phyloP scores from a whole-genome alignment of 2,329 filamentous ascomycete genomes.

The Trichoderma oligosporum region DNA sequence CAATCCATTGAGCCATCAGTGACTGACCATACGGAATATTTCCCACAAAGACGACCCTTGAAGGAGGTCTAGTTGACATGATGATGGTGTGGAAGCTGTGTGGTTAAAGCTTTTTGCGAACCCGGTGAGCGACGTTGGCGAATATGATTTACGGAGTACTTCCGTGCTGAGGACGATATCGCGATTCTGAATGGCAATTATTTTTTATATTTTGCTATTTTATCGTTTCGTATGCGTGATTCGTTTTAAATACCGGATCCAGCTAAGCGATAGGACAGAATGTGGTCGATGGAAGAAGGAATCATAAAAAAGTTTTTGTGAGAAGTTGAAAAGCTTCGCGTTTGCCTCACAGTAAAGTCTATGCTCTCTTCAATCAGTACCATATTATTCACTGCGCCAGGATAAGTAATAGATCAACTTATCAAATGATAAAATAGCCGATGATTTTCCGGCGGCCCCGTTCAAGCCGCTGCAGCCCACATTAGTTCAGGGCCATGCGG shows the following conservation, averaged over 20 bases:
- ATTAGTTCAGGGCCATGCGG: slow-evolving; percentile 16
- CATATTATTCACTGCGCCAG: neutral
- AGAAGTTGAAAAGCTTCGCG: slow-evolving; percentile 6
- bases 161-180: neutral
- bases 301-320: neutral
- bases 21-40: slow-evolving; percentile 75
- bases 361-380: neutral
- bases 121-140: neutral
- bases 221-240: neutral
- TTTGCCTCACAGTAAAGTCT: neutral
- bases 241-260: neutral
- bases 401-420: slow-evolving; percentile 1
- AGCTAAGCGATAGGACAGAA: neutral
- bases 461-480: slow-evolving; percentile 13
- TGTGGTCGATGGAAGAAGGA: neutral
- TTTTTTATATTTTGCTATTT: neutral
- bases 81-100: slow-evolving; percentile 17
- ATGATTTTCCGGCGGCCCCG: slow-evolving; percentile 22
- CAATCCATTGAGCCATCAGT: slow-evolving; percentile 1
- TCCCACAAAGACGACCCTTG: slow-evolving; percentile 77
- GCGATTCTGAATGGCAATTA: neutral
- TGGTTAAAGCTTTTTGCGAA: neutral
- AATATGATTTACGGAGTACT: neutral
- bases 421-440: slow-evolving; percentile 15
- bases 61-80: slow-evolving; percentile 72